Conservation (phyloP, 208 protist genomes). For the Trypanosoma congolense region DNA sequence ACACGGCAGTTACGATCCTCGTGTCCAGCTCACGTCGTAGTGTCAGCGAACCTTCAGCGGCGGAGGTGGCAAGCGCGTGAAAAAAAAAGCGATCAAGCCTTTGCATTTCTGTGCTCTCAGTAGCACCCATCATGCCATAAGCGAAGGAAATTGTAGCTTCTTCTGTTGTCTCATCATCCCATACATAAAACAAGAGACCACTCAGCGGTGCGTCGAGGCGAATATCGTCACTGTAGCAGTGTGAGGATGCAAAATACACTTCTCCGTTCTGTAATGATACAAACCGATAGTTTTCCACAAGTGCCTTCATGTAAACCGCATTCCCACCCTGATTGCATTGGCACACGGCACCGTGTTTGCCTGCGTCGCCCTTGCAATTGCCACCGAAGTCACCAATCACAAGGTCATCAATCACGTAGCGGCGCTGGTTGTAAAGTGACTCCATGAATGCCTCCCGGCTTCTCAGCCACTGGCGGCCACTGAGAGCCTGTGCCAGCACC, state of each 20-base stretch:
- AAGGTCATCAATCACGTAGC: constrained; percentile 21
- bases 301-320: constrained; percentile 13
- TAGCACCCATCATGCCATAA: not conserved
- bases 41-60: not conserved
- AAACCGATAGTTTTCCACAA: constrained; percentile 5
- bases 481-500: constrained; percentile 22
- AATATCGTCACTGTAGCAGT: not conserved
- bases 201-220: not conserved
- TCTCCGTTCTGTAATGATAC: not conserved
- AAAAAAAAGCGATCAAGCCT: not conserved
- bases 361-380: not conserved
- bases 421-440: constrained; percentile 22
- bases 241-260: not conserved
- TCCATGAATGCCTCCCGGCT: constrained; percentile 8
- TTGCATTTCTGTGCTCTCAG: not conserved
- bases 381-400: constrained; percentile 27
- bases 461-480: constrained; percentile 7
- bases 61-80: not conserved
- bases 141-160: not conserved
- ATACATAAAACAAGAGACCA: not conserved
- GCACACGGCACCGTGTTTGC: constrained; percentile 8
- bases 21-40: not conserved
- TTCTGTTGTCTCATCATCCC: not conserved
- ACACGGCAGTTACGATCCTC: not conserved
- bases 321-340: constrained; percentile 25